Percentiles rank a stretch among this genome's conserved stretches.
phyloP scores from a whole-genome alignment of 1,139 yeast genomes.

The Yamadazyma triangularis region DNA sequence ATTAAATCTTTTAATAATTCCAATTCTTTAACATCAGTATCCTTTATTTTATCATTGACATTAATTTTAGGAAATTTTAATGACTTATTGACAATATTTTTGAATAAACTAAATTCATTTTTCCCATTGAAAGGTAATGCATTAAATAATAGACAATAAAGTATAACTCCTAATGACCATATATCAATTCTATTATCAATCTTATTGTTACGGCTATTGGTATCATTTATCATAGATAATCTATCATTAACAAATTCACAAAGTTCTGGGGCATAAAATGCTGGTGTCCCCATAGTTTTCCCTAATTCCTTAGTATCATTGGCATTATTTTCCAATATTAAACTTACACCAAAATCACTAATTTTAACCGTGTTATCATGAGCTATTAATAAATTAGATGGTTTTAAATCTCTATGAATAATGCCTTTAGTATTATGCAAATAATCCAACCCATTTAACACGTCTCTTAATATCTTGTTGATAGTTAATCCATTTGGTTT shows the following conservation, averaged over 20 bases:
- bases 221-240: slow-evolving; percentile 29
- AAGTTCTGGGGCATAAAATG: slow-evolving; percentile 68
- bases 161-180: slow-evolving; percentile 63
- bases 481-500: slow-evolving; percentile 25
- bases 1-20: slow-evolving; percentile 32
- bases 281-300: slow-evolving; percentile 64
- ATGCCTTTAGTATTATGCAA: slow-evolving; percentile 78
- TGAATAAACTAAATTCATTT: slow-evolving; percentile 56
- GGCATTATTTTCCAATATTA: slow-evolving; percentile 41
- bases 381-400: slow-evolving; percentile 71
- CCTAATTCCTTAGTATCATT: slow-evolving; percentile 47
- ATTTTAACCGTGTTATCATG: slow-evolving; percentile 61
- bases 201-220: slow-evolving; percentile 16
- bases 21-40: slow-evolving; percentile 32
- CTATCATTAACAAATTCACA: slow-evolving; percentile 51
- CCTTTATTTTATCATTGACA: slow-evolving; percentile 24
- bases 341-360: slow-evolving; percentile 75
- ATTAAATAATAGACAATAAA: slow-evolving; percentile 55
- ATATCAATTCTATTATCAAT: slow-evolving; percentile 52
- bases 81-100: slow-evolving; percentile 43
- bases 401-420: slow-evolving; percentile 90
- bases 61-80: slow-evolving; percentile 32
- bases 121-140: slow-evolving; percentile 59
- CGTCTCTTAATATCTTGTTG: slow-evolving; percentile 41
- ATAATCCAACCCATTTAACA: slow-evolving; percentile 66